Conservation (phyloP, 495 filamentous ascomycete species). For the Lasiosphaeris hirsuta region DNA sequence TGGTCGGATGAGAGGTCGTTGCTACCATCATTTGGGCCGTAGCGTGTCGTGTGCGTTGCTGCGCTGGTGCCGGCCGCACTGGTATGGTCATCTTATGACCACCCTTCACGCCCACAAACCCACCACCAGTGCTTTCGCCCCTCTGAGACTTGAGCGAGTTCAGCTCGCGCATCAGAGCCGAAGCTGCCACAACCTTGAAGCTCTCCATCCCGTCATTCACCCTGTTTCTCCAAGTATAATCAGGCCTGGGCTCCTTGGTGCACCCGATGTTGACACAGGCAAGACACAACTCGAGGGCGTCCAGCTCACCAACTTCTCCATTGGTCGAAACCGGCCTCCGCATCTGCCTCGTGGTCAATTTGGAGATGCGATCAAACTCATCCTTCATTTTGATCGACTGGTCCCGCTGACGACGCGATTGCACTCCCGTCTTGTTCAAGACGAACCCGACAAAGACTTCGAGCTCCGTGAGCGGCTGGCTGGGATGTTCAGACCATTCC, state of each 20-base stretch:
- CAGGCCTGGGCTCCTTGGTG: not conserved
- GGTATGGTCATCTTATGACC: not conserved
- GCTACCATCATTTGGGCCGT: no score
- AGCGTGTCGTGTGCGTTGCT: no score
- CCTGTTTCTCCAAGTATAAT: slow-evolving; percentile 7
- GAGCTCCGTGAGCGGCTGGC: slow-evolving; percentile 59
- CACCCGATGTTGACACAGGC: slow-evolving; percentile 35
- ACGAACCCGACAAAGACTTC: slow-evolving; percentile 77
- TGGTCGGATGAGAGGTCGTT: no score
- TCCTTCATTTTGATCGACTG: slow-evolving; percentile 58
- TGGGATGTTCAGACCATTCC: slow-evolving; percentile 55
- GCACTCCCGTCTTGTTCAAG: slow-evolving; percentile 58
- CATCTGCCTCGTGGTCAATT: slow-evolving; percentile 44
- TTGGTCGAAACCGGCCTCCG: slow-evolving; percentile 5
- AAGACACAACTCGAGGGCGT: slow-evolving; percentile 38
- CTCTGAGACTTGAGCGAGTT: slow-evolving; percentile 4
- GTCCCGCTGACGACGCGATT: slow-evolving; percentile 62
- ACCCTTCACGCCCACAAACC: not conserved
- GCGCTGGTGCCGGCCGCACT: no score
- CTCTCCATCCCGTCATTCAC: slow-evolving; percentile 27
- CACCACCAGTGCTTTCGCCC: not conserved
- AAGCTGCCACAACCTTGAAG: slow-evolving; percentile 41
- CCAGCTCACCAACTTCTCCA: not conserved
- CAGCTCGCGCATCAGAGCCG: slow-evolving; percentile 37
- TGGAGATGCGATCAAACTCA: slow-evolving; percentile 52